Base-by-base conservation (phyloP, 768 basidiomycete species). In the Suillus ampliporus region DNA sequence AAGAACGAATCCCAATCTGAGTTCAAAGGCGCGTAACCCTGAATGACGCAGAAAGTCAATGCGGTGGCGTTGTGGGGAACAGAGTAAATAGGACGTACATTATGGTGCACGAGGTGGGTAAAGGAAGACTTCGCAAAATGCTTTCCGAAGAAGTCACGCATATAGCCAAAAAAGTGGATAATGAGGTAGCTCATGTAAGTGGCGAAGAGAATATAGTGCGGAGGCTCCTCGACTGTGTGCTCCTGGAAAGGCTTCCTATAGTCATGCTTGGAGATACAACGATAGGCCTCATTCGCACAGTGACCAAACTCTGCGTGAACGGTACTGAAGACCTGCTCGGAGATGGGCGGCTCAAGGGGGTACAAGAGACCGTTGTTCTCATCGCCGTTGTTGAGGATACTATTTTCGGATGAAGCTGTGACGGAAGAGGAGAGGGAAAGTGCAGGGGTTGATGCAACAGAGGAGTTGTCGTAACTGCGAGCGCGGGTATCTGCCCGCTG, bases 1-100 rank as follows among this genome's bases (percentile, higher is more conserved):
- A 98, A 99, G 80, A 99, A 99, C 8, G 97, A 99, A 76, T 99
- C 97, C 68, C 98, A 99, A 76, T 99, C 97, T 11, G 95, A 97
- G 78, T 95, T 97, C 64, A 99, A 84, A 9, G 97, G 93, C 3
- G 96, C 97, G 72, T 97, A 96, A 62, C 96, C 97, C 95, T 98
- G 75, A 48, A 17, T 57, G 17, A 23, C 0, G 43, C 19, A 13
- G 35, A 57, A 69, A 17, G 70, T 60, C 53, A 46, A 61, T 41
- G n/a, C 34, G 57, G 53, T 31, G 56, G n/a, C 34, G 57, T 51
- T 31, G 56, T 28, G 44, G 44, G 61, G 31, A 57, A 5, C 17
- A 50, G 62, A 60, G n/a, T 38, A 61, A 17, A 41, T 40, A 61
- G 26, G 1, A 83, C 94, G 77, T 72, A 97, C 96, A 69, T 94